phyloP scores from a whole-genome alignment of 179 eudicot genomes.

The Kewa caespitosa region DNA sequence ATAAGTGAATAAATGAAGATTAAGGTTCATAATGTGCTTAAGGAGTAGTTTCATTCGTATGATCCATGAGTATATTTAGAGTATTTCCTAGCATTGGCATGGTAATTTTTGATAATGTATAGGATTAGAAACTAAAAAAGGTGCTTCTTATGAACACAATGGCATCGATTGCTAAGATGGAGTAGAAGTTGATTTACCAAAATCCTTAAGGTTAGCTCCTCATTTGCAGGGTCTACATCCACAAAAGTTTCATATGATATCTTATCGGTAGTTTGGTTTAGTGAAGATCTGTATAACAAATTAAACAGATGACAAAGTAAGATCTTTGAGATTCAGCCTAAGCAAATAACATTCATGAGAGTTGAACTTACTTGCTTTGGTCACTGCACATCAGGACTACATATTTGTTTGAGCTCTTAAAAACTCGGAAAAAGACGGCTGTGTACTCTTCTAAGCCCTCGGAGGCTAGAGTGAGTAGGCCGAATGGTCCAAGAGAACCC shows the following conservation, averaged over 20 bases:
- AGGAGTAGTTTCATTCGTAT: too few relatives aligned
- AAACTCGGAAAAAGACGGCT: conserved; percentile 59
- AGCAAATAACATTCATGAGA: too few relatives aligned
- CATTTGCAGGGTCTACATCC: conserved; percentile 40
- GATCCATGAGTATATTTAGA: too few relatives aligned
- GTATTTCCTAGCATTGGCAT: too few relatives aligned
- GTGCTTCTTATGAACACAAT: too few relatives aligned
- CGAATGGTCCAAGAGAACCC: conserved; percentile 69
- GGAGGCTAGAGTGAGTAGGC: conserved; percentile 55
- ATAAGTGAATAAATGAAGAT: background rate
- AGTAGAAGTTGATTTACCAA: conserved; percentile 35
- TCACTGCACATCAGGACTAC: conserved; percentile 76
- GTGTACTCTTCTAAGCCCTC: conserved; percentile 48
- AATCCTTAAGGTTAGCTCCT: conserved; percentile 47
- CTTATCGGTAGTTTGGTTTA: conserved; percentile 41
- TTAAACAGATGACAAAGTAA: background rate
- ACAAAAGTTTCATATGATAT: conserved; percentile 57
- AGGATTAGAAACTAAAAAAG: too few relatives aligned
- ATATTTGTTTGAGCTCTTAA: conserved; percentile 42
- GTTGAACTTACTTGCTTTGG: conserved; percentile 64
- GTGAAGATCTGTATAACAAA: conserved; percentile 43
- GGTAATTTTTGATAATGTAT: too few relatives aligned
- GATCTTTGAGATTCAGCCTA: too few relatives aligned
- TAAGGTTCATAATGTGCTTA: too few relatives aligned
- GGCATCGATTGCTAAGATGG: too few relatives aligned